Evolutionary conservation across 345 rosid species (phyloP).

Genomic region (Hibiscus tridactylites): DNA sequence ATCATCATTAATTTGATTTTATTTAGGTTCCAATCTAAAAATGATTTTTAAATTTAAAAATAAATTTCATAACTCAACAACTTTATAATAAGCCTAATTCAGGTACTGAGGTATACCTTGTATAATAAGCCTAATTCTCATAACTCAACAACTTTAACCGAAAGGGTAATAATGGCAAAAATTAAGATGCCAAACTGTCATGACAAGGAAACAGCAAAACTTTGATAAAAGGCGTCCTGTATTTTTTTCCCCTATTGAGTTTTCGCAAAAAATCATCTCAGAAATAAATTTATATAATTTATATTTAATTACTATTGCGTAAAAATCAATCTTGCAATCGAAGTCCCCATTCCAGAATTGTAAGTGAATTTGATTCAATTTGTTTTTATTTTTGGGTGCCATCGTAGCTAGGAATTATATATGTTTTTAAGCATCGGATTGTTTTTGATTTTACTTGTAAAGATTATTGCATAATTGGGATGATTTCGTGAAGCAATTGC

Average conservation of each 20-base stretch:
- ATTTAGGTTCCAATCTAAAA: no score
- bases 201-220: constrained; percentile 1
- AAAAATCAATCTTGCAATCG: not conserved
- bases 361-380: constrained; percentile 15
- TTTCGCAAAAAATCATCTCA: not conserved
- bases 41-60: no score
- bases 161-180: not conserved
- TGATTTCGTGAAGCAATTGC: not conserved
- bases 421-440: not conserved
- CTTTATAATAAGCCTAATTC: no score
- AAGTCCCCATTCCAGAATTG: not conserved
- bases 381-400: not conserved
- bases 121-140: not conserved
- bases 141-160: not conserved
- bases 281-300: not conserved
- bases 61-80: no score
- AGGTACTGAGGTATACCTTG: not conserved
- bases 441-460: not conserved
- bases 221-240: not conserved
- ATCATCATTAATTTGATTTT: no score
- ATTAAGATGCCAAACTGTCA: constrained; percentile 19
- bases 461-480: constrained; percentile 3
- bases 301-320: not conserved
- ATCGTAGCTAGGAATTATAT: constrained; percentile 3
- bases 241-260: not conserved